These are phyloP conservation scores for Pleurotus djamor DNA, from an alignment of 768 basidiomycete genomes.

Conservation along the genomic window DNA sequence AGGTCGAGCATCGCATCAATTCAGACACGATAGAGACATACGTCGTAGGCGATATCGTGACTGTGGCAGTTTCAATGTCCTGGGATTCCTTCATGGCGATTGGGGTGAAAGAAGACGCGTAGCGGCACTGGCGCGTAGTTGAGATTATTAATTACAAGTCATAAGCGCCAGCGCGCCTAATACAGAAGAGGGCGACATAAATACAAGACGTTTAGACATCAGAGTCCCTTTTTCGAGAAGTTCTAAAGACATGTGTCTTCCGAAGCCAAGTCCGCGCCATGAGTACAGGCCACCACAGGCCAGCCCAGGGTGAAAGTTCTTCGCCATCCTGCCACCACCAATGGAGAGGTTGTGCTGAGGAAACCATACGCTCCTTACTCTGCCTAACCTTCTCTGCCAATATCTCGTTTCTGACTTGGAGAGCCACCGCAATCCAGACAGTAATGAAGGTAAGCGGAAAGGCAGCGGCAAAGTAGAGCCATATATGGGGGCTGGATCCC, in stretches of 20 bases:
- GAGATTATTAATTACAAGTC: no score
- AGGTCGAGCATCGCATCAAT: constrained; percentile 3
- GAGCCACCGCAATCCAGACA: constrained; percentile 43
- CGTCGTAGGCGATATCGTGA: constrained; percentile 35
- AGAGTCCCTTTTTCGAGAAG: no score
- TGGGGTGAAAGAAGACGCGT: no score
- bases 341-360: background rate
- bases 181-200: no score
- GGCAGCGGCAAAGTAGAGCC: constrained; percentile 34
- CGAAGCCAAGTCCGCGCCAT: background rate
- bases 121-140: no score
- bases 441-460: constrained; percentile 39
- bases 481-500: constrained; percentile 25
- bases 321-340: constrained; percentile 1
- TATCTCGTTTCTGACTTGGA: constrained; percentile 24
- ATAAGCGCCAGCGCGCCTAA: no score
- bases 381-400: background rate
- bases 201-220: no score
- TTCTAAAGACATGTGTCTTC: no score
- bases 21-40: constrained; percentile 10
- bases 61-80: constrained; percentile 44
- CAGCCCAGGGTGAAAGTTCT: background rate
- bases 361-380: background rate
- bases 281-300: constrained; percentile 1
- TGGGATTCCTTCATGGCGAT: constrained; percentile 33